Evolutionary conservation across 2,329 filamentous ascomycete species (phyloP).

Genomic region (Moelleriella libera): DNA sequence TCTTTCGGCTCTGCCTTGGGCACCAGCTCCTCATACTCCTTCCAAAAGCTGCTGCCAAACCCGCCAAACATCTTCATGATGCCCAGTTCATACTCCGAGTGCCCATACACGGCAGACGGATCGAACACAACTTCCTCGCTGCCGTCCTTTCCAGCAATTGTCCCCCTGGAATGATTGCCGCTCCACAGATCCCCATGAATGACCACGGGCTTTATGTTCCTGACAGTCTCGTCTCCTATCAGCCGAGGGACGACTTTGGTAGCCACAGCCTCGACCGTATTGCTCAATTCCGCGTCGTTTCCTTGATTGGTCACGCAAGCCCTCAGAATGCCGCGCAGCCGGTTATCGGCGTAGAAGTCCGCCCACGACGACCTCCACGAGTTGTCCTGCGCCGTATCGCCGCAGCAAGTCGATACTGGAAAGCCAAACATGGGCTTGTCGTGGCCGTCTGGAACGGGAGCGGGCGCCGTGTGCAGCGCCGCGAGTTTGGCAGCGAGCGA

Average conservation of each 20-base stretch:
- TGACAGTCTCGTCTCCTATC: slow-evolving; percentile 53
- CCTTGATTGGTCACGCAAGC: slow-evolving; percentile 49
- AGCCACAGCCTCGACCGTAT: slow-evolving; percentile 51
- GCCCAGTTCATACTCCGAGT: slow-evolving; percentile 80
- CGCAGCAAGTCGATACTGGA: slow-evolving; percentile 73
- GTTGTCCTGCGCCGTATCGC: slow-evolving; percentile 73
- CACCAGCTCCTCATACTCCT: slow-evolving; percentile 61
- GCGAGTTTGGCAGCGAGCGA: slow-evolving; percentile 66
- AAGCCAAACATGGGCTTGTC: slow-evolving; percentile 63
- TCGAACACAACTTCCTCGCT: slow-evolving; percentile 72
- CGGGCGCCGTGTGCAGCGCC: slow-evolving; percentile 61
- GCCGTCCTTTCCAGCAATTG: slow-evolving; percentile 38
- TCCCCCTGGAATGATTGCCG: slow-evolving; percentile 61
- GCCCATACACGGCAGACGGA: slow-evolving; percentile 67
- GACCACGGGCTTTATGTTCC: slow-evolving; percentile 57
- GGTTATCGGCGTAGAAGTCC: slow-evolving; percentile 69
- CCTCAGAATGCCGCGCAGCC: slow-evolving; percentile 51
- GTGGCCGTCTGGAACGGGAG: slow-evolving; percentile 47
- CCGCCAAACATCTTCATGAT: slow-evolving; percentile 98
- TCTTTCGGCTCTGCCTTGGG: slow-evolving; percentile 66
- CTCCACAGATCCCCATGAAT: slow-evolving; percentile 92
- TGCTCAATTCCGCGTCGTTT: slow-evolving; percentile 43
- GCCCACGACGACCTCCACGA: slow-evolving; percentile 60
- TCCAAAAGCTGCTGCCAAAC: slow-evolving; percentile 57
- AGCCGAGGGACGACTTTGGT: slow-evolving; percentile 57